phyloP scores from a whole-genome alignment of 1,284 basidiomycete genomes.

The Phlebopus sp. region DNA sequence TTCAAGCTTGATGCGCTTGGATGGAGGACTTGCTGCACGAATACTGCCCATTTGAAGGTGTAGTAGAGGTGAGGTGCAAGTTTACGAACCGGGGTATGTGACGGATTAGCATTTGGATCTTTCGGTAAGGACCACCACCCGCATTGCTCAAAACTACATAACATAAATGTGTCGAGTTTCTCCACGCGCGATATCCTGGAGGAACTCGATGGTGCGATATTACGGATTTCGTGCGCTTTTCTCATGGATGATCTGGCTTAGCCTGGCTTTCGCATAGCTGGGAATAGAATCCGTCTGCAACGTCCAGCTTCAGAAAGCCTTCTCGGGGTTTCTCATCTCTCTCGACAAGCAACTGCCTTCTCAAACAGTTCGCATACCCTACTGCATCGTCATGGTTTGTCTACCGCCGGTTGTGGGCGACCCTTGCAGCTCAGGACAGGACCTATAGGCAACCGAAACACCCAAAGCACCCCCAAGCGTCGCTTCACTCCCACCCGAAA shows the following conservation, averaged over 20 bases:
- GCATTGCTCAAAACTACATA: background rate
- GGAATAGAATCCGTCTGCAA: too few species aligned
- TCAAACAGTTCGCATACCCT: background rate
- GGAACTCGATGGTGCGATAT: background rate
- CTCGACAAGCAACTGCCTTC: too few species aligned
- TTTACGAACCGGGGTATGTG: background rate
- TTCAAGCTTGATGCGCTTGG: slow-evolving; percentile 35
- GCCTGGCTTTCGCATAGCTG: too few species aligned
- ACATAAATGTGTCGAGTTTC: background rate
- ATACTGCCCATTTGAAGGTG: slow-evolving; percentile 7
- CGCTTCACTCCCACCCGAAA: slow-evolving; percentile 38
- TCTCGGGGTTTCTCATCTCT: background rate
- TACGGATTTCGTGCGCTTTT: too few species aligned
- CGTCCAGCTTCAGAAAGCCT: background rate
- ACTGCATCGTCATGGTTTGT: background rate
- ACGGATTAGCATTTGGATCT: background rate
- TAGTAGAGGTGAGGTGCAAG: background rate
- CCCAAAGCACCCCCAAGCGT: background rate
- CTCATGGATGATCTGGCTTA: too few species aligned
- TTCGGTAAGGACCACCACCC: background rate
- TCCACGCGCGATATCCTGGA: too few species aligned
- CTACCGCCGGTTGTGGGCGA: background rate
- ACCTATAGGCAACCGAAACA: slow-evolving; percentile 2
- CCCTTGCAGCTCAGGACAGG: background rate
- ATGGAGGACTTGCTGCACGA: slow-evolving; percentile 10